phyloP scores from a whole-genome alignment of 2,329 filamentous ascomycete genomes.

The Hypoxylon sp. region DNA sequence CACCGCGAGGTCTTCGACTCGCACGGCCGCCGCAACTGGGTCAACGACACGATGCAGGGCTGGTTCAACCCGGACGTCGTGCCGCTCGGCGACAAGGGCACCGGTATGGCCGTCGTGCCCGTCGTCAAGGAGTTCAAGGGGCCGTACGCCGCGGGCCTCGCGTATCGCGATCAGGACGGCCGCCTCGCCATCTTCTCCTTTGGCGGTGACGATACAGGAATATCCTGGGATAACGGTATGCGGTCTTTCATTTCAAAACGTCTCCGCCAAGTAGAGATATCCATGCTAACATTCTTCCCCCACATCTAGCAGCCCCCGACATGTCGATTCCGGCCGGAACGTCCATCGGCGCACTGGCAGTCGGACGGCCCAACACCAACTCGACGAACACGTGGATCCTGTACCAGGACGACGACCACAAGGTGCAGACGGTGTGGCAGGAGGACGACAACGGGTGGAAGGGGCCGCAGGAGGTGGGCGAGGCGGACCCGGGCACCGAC shows the following conservation, averaged over 20 bases:
- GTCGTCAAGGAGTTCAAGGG: constrained; percentile 2
- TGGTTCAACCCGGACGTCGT: constrained; percentile 12
- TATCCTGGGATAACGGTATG: constrained; percentile 25
- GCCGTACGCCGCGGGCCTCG: constrained; percentile 23
- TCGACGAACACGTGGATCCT: constrained; percentile 36
- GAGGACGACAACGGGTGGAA: constrained; percentile 29
- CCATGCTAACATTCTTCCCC: background rate
- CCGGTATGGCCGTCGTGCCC: constrained; percentile 20
- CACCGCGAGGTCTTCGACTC: constrained; percentile 22
- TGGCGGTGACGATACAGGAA: constrained; percentile 18
- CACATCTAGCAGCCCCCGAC: constrained; percentile 3
- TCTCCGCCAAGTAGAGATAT: no score
- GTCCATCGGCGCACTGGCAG: constrained; percentile 32
- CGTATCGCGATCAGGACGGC: constrained; percentile 20
- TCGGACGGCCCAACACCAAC: constrained; percentile 21
- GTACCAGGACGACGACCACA: constrained; percentile 35
- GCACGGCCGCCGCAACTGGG: constrained; percentile 3
- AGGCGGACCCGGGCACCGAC: constrained; percentile 30
- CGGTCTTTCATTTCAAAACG: background rate
- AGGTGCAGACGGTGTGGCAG: constrained; percentile 32
- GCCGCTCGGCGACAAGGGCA: constrained; percentile 15
- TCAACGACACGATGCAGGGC: constrained; percentile 23
- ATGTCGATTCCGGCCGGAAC: constrained; percentile 30
- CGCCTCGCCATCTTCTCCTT: constrained; percentile 24
- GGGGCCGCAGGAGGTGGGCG: constrained; percentile 26